Evolutionary conservation across 2,329 filamentous ascomycete species (phyloP), one percentile per base, ranked within the genome.

Genomic region (Ophioceras dolichostomum): DNA sequence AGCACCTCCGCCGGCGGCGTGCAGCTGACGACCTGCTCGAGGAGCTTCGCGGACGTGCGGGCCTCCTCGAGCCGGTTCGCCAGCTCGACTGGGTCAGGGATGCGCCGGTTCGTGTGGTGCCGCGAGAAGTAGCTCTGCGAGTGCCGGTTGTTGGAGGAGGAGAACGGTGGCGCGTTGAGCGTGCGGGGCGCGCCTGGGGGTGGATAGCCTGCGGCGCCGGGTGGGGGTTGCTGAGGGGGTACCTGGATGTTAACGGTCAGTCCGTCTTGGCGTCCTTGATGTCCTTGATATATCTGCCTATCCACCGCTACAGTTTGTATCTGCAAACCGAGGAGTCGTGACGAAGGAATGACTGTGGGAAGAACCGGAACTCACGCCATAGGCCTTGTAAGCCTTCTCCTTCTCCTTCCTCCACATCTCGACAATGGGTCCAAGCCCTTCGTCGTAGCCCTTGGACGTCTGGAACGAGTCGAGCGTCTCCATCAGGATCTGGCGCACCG

Each of bases 381-480:
- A 59, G 36, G 67, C 60, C 46, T 66, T 70, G 39, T 66, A 61
- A 4, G 67, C 66, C 54, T 74, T 78, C 37, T 75, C 73, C 64
- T 91, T 89, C 59, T 94, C 85, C 57, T 83, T 87, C 55, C 64
- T 76, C 87, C 88, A 96, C 86, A 95, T 94, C 39, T 79, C 70
- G 21, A 86, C 68, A 28, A 95, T 52, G n/a, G 65, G 59, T 21
- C 64, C 64, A 32, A 95, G 60, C 27, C 84, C 82, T 49, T 84
- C 76, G 56, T 96, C 87, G 45, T 78, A 68, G 24, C 64, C 61
- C 54, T 86, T 86, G 39, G 78, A 76, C 39, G 65, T 65, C 57
- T 89, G 79, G 47, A 95, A 78, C 18, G 75, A 69, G 46, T 91
- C 80, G 48, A 98, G 59, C 4, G 84, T 94, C 61, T 96, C 88